These are phyloP conservation scores for Aureobasidium sp. DNA, from an alignment of 2,329 filamentous ascomycete species.

Conservation along the genomic window DNA sequence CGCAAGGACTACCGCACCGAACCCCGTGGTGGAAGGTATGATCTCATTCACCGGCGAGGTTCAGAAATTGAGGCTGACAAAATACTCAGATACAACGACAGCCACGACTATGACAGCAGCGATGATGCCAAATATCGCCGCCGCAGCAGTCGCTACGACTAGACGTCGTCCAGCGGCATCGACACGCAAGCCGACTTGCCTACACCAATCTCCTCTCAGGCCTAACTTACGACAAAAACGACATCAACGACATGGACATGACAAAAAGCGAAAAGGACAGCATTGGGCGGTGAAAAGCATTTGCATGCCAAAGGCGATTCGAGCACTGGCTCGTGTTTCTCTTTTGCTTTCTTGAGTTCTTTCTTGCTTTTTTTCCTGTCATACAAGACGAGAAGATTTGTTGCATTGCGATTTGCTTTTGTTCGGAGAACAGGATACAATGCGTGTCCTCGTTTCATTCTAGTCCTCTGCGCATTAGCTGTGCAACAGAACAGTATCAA, in stretches of 20 bases:
- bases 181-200: neutral
- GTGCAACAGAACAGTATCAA: neutral
- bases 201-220: neutral
- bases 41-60: neutral
- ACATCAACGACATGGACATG: neutral
- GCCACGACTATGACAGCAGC: neutral
- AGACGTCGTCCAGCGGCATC: neutral
- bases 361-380: neutral
- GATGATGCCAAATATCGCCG: neutral
- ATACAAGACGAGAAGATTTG: neutral
- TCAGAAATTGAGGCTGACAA: neutral
- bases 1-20: neutral
- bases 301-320: neutral
- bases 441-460: neutral
- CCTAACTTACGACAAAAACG: neutral
- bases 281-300: constrained; percentile 1
- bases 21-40: neutral
- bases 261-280: neutral
- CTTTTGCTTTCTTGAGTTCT: neutral
- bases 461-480: neutral
- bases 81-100: neutral
- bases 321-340: neutral
- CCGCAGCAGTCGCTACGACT: neutral
- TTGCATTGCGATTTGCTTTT: neutral
- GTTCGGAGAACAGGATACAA: neutral